phyloP scores from a whole-genome alignment of 352 stramenopile genomes.

The Phytophthora niederhauseri region DNA sequence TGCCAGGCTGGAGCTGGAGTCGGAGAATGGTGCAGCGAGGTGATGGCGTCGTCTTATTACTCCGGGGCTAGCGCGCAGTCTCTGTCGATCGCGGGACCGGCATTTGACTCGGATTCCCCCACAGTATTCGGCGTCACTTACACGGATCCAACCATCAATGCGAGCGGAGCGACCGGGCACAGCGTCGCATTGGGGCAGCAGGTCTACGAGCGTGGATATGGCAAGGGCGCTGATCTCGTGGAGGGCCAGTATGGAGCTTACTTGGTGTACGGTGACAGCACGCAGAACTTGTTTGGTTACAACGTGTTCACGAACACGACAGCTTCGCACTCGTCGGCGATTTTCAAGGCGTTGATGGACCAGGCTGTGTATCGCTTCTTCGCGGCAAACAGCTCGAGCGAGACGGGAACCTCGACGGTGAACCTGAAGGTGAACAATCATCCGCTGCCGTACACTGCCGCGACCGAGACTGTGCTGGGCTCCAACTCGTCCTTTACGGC shows the following conservation, averaged over 20 bases:
- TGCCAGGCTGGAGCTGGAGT: constrained; percentile 29
- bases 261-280: constrained; percentile 42
- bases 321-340: constrained; percentile 38
- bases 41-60: constrained; percentile 37
- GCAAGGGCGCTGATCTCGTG: constrained; percentile 21
- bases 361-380: constrained; percentile 60
- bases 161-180: constrained; percentile 43
- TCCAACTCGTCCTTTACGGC: constrained; percentile 62
- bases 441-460: constrained; percentile 45
- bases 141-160: constrained; percentile 47
- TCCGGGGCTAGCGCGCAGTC: constrained; percentile 23
- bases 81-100: constrained; percentile 22
- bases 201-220: constrained; percentile 51
- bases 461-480: constrained; percentile 36
- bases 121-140: constrained; percentile 59
- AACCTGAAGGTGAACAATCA: constrained; percentile 53
- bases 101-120: constrained; percentile 37
- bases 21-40: constrained; percentile 38
- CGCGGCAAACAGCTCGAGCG: constrained; percentile 23
- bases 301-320: constrained; percentile 63
- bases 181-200: constrained; percentile 41
- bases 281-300: constrained; percentile 54
- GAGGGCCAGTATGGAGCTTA: constrained; percentile 48
- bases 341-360: constrained; percentile 65
- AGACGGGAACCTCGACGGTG: constrained; percentile 10